Evolutionary conservation across 2,329 filamentous ascomycete genomes (phyloP).

Genomic region (Septoria linicola): DNA sequence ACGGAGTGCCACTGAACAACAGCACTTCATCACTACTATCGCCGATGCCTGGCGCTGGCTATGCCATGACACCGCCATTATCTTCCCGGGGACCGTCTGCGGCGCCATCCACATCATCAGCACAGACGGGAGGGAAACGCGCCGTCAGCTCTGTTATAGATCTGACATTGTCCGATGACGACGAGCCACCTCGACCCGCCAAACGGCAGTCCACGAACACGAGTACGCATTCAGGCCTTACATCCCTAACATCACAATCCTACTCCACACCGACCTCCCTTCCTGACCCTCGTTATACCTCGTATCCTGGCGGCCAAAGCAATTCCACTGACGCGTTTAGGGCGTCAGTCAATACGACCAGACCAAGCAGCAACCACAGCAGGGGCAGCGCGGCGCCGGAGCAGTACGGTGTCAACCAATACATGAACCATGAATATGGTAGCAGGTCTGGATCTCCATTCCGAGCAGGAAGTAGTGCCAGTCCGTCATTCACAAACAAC

Average conservation of each 20-base stretch:
- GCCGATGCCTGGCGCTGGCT: conserved; percentile 34
- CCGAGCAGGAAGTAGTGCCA: conserved; percentile 13
- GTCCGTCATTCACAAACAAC: conserved; percentile 15
- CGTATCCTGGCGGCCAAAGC: conserved; percentile 15
- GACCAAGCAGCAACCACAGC: conserved; percentile 22
- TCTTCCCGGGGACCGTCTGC: conserved; percentile 46
- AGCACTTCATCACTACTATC: conserved; percentile 21
- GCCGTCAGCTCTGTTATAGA: conserved; percentile 50
- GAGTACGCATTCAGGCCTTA: conserved; percentile 27
- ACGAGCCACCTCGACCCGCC: conserved; percentile 36
- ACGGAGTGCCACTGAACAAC: conserved; percentile 27
- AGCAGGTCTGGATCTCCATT: conserved; percentile 16
- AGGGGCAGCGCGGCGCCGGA: conserved; percentile 18
- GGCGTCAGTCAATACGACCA: conserved; percentile 25
- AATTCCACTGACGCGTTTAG: conserved; percentile 30
- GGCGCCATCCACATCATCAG: conserved; percentile 35
- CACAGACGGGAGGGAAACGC: conserved; percentile 43
- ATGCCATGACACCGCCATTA: conserved; percentile 46
- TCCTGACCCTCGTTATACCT: conserved; percentile 27
- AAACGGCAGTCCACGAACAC: conserved; percentile 35
- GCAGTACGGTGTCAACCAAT: conserved; percentile 2
- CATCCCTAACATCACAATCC: conserved; percentile 19
- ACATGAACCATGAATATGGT: conserved; percentile 10
- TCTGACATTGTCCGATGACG: conserved; percentile 50
- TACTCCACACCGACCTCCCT: conserved; percentile 29